Conservation (phyloP, 805 yeast genomes). For the Saccharomycopsis synnaedendra region DNA sequence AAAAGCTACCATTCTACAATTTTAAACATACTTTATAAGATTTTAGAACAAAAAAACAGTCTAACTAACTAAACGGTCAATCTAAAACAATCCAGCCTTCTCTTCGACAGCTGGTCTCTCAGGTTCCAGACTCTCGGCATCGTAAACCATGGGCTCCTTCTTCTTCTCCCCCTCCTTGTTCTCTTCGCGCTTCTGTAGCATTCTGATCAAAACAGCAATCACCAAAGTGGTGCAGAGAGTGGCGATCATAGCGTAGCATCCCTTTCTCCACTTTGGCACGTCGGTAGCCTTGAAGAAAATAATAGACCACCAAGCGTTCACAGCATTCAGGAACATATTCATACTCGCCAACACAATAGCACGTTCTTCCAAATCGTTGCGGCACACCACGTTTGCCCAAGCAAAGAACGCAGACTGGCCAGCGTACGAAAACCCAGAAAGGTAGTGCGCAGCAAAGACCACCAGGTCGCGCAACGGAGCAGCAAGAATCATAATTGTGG, state of each 20-base stretch:
- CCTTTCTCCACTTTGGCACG: conserved; percentile 40
- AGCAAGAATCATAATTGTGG: conserved; percentile 35
- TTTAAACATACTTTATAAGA: no score
- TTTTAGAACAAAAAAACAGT: no score
- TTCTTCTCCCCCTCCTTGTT: conserved; percentile 13
- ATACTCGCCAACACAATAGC: conserved; percentile 54
- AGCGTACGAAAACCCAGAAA: conserved; percentile 43
- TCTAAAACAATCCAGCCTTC: no score
- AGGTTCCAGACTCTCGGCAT: conserved; percentile 7
- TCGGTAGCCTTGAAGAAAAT: conserved; percentile 40
- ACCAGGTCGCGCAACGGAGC: conserved; percentile 27
- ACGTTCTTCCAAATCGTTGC: conserved; percentile 49
- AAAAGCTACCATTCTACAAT: no score
- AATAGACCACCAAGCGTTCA: conserved; percentile 56
- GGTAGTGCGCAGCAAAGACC: conserved; percentile 44
- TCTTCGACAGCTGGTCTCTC: not conserved
- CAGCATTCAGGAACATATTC: conserved; percentile 54
- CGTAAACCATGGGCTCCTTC: conserved; percentile 1
- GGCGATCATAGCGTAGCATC: conserved; percentile 46
- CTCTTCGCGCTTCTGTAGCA: conserved; percentile 30
- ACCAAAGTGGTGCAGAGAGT: conserved; percentile 34
- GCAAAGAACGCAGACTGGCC: conserved; percentile 53
- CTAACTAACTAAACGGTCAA: no score
- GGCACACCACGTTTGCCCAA: conserved; percentile 52
- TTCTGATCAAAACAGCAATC: conserved; percentile 30